Evolutionary conservation across 352 stramenopile genomes (phyloP).

Genomic region (Phytophthora sansomeana): DNA sequence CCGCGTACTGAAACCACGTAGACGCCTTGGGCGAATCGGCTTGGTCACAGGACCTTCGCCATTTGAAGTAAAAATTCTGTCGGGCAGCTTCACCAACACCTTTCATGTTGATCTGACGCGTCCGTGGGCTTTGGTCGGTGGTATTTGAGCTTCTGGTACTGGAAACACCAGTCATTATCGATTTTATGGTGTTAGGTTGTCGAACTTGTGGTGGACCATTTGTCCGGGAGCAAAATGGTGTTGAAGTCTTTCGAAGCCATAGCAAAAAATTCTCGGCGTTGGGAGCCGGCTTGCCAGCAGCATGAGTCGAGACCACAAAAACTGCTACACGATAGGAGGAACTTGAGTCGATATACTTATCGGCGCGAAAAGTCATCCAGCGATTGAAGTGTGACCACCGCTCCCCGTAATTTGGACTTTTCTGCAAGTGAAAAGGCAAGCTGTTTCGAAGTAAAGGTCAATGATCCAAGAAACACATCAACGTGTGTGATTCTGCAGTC

Average conservation of each 20-base stretch:
- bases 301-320: constrained; percentile 93
- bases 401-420: constrained; percentile 55
- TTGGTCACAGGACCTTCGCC: constrained; percentile 5
- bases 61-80: neutral
- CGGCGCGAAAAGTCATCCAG: constrained; percentile 55
- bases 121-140: constrained; percentile 5
- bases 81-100: neutral
- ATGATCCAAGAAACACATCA: constrained; percentile 89
- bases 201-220: constrained; percentile 3
- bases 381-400: constrained; percentile 10
- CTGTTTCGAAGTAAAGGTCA: constrained; percentile 93
- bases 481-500: constrained; percentile 38
- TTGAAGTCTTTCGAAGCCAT: constrained; percentile 22
- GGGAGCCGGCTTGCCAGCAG: constrained; percentile 89
- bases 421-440: constrained; percentile 80
- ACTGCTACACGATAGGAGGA: constrained; percentile 49
- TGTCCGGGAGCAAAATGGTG: neutral
- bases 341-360: constrained; percentile 38
- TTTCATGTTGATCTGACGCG: neutral
- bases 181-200: neutral
- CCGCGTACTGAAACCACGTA: constrained; percentile 82
- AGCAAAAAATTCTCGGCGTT: constrained; percentile 29
- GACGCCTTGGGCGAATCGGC: constrained; percentile 3
- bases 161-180: neutral
- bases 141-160: neutral